Evolutionary conservation across 2,329 filamentous ascomycete genomes (phyloP).

Genomic region (Dothistroma pini): DNA sequence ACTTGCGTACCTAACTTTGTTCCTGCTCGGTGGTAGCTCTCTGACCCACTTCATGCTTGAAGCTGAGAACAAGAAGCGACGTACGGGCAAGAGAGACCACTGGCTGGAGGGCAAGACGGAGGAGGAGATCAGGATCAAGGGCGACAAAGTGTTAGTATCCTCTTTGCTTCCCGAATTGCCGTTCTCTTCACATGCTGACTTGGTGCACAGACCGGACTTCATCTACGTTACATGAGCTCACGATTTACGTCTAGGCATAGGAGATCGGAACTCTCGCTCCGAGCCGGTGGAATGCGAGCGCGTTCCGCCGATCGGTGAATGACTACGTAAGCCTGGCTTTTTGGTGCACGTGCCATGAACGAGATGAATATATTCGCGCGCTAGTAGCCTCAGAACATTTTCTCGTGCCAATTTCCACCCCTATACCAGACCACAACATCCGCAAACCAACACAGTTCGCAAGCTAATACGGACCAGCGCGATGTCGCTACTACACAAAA

Average conservation of each 20-base stretch:
- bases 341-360: background rate
- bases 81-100: conserved; percentile 61
- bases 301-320: background rate
- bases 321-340: background rate
- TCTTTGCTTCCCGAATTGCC: background rate
- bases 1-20: conserved; percentile 67
- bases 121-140: conserved; percentile 13
- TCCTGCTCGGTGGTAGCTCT: conserved; percentile 65
- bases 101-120: conserved; percentile 14
- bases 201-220: conserved; percentile 8
- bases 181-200: background rate
- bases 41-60: conserved; percentile 61
- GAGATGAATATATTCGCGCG: background rate
- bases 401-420: background rate
- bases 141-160: conserved; percentile 11
- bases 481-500: background rate
- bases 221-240: conserved; percentile 13
- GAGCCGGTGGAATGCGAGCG: background rate
- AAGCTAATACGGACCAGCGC: background rate
- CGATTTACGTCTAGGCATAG: background rate
- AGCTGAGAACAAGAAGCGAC: conserved; percentile 66
- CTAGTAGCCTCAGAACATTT: background rate
- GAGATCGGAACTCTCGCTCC: background rate
- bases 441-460: background rate
- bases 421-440: background rate